Base-by-base conservation (phyloP, 306 rosid genomes). In the Lathyrus sativus region DNA sequence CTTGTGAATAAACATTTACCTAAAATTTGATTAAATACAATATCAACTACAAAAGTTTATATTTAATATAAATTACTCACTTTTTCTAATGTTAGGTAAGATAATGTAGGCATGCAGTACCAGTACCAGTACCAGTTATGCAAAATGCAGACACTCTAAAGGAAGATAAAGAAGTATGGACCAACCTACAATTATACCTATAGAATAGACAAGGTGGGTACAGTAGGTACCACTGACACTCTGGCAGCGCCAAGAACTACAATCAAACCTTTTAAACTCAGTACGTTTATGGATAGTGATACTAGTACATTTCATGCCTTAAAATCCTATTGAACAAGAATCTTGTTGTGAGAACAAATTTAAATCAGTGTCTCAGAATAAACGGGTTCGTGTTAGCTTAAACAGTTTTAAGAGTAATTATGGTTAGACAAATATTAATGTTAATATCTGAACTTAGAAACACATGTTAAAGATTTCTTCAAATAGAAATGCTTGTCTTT, bases 311-410 rank as follows among this genome's bases (percentile, higher is more conserved):
- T 49, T 29, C 58, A 58, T 70, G 58, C 58, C 26, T 31, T 44
- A 57, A 70, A 70, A 57, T 57, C 67, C 58, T 67, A 70, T 67
- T 58, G 67, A 44, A 17, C 56, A 28, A 24, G 67, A 70, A 43
- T 57, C 58, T 43, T 58, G 35, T 43, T 15, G 9, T 1, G 7
- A 10, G 12, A 31, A 43, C 3, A 15, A 11, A 15, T 44, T 70
- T 70, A 11, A 70, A 43, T 57, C 67, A 56, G 17, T 29, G 67
- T 70, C 58, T 57, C 35, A 2, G 12, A 42, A 44, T 58, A 44
- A 57, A 57, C 44, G 45, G 33, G 8, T 33, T 33, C 8, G 37
- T 33, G 7, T 33, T 33, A 6, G 37, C 8, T 33, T 33, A 33
- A 33, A 33, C 37, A 33, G 1, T 33, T 26, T 33, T 33, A 33